Conservation (phyloP, 78 protist species). For the Cavenderia fasciculata region DNA sequence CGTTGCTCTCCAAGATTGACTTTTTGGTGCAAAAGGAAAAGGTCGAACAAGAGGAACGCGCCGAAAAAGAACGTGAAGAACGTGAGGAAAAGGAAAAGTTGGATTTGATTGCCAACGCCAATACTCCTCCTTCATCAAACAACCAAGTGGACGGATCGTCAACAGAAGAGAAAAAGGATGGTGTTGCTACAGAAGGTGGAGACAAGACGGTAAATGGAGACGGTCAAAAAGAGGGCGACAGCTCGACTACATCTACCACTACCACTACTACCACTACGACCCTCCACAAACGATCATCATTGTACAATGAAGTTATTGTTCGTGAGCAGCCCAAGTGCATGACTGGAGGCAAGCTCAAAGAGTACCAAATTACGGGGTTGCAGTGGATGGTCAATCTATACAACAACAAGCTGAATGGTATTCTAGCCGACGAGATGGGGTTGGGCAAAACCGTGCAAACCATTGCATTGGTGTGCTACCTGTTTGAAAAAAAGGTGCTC, state of each 20-base stretch:
- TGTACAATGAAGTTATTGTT: neutral
- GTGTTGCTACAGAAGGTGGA: neutral
- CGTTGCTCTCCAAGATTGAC: conserved; percentile 22
- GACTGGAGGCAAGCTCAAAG: conserved; percentile 80
- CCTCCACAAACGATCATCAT: neutral
- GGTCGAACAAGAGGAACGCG: conserved; percentile 41
- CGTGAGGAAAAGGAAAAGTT: conserved; percentile 3
- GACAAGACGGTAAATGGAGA: too few relatives aligned
- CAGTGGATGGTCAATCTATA: conserved; percentile 95
- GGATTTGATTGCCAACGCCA: neutral
- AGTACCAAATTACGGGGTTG: conserved; percentile 92
- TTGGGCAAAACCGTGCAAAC: conserved; percentile 98
- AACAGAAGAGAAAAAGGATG: conserved; percentile 4
- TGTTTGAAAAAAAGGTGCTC: conserved; percentile 68
- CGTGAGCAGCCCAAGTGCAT: conserved; percentile 64
- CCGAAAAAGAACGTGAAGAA: conserved; percentile 14
- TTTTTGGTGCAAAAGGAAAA: conserved; percentile 59
- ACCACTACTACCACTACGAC: conserved; percentile 17
- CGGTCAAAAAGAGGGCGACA: too few relatives aligned
- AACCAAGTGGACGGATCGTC: conserved; percentile 1
- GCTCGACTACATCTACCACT: conserved; percentile 9
- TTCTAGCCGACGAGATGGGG: conserved; percentile 99
- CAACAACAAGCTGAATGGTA: conserved; percentile 94
- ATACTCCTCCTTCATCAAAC: neutral
- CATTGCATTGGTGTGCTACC: conserved; percentile 82